These are phyloP conservation scores for Cymbopogon citratus DNA, from an alignment of 176 grass and related monocot species.

Conservation along the genomic window DNA sequence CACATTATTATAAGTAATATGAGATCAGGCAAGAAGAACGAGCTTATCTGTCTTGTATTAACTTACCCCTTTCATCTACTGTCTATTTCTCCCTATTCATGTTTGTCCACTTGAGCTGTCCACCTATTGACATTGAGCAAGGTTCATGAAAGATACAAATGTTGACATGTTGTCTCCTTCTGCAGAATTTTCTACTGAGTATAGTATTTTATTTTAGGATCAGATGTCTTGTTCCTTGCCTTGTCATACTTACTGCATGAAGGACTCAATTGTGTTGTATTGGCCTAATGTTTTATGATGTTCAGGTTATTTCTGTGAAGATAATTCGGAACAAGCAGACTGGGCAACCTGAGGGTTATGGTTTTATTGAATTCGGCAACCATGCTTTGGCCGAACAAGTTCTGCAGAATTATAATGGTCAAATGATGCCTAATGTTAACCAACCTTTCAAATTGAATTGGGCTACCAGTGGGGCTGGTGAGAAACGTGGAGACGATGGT, in stretches of 20 bases:
- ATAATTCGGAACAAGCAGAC: conserved; percentile 66
- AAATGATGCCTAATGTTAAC: conserved; percentile 68
- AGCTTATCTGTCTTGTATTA: not conserved
- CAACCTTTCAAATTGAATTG: conserved; percentile 63
- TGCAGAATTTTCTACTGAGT: not conserved
- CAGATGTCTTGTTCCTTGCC: not conserved
- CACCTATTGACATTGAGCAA: not conserved
- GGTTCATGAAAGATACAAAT: not conserved
- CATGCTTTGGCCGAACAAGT: conserved; percentile 56
- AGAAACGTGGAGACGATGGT: conserved; percentile 53
- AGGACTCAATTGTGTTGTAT: not conserved
- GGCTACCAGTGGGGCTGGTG: conserved; percentile 42
- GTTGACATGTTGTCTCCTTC: not conserved
- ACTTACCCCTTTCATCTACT: not conserved
- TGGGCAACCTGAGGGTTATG: conserved; percentile 64
- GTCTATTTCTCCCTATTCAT: not conserved
- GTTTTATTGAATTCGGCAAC: conserved; percentile 65
- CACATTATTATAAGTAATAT: not conserved
- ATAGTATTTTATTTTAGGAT: not conserved
- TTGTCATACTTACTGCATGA: not conserved
- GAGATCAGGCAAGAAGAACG: not conserved
- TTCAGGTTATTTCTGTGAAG: conserved; percentile 55
- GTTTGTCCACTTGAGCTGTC: not conserved
- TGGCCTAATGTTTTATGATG: not conserved
- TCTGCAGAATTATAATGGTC: conserved; percentile 67